Percentiles rank a stretch among this genome's conserved stretches.
Conservation (phyloP, 805 yeast species). For the Saturnispora mendoncae region DNA sequence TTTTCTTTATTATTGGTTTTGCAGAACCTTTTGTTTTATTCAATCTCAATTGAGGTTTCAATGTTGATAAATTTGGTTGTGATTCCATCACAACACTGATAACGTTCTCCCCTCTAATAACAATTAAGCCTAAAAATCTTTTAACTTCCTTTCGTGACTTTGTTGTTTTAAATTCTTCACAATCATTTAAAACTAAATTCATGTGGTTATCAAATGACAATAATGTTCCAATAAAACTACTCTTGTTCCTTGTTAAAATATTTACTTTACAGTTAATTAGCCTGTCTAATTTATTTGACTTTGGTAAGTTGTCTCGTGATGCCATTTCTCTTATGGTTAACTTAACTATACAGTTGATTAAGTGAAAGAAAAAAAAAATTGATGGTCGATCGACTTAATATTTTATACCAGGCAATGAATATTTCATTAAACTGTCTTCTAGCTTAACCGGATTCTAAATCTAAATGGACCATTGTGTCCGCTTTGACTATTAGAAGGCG, state of each 20-base stretch:
- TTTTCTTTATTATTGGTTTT: conserved; percentile 23
- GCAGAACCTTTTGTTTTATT: conserved; percentile 28
- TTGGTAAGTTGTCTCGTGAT: conserved; percentile 27
- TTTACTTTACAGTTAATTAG: conserved; percentile 65
- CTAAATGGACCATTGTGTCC: no score
- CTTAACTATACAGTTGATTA: neutral
- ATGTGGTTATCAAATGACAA: conserved; percentile 84
- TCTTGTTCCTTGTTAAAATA: conserved; percentile 67
- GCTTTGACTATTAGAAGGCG: no score
- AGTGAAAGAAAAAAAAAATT: neutral
- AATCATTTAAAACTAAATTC: conserved; percentile 76
- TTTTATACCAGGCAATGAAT: no score
- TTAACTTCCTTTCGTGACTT: conserved; percentile 61
- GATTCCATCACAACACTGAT: conserved; percentile 64
- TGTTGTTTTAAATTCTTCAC: conserved; percentile 75
- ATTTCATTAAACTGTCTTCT: no score
- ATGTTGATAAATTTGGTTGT: conserved; percentile 35
- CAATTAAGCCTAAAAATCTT: conserved; percentile 69
- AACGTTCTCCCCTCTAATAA: conserved; percentile 82
- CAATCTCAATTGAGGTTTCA: conserved; percentile 26
- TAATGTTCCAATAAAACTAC: conserved; percentile 70
- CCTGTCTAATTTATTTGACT: conserved; percentile 45
- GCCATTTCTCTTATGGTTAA: conserved; percentile 15
- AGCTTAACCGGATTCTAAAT: no score
- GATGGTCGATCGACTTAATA: conserved; percentile 1